These are phyloP conservation scores for Citrus unshiu DNA, from an alignment of 345 rosid genomes.

Conservation along the genomic window DNA sequence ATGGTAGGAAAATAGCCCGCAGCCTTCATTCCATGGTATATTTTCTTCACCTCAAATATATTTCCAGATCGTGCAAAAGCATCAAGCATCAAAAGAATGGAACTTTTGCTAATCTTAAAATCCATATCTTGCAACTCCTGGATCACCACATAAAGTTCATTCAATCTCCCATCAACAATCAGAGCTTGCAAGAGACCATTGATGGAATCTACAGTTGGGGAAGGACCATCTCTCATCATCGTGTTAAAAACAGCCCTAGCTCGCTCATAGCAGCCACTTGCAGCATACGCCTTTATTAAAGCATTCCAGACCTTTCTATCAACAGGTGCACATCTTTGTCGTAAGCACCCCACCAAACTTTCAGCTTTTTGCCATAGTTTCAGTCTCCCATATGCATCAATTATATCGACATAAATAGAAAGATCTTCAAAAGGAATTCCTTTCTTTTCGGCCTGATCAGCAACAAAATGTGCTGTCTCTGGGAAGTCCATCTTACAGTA, in stretches of 20 bases:
- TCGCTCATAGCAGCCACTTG: slow-evolving; percentile 83
- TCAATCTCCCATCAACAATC: slow-evolving; percentile 68
- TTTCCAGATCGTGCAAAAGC: too few species aligned
- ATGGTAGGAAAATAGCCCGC: too few species aligned
- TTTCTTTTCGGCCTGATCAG: slow-evolving; percentile 49
- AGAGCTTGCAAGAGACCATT: slow-evolving; percentile 83
- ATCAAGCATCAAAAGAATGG: too few species aligned
- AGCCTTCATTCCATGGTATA: too few species aligned
- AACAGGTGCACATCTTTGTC: slow-evolving; percentile 47
- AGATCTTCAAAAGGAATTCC: slow-evolving; percentile 47
- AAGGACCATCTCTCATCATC: slow-evolving; percentile 92
- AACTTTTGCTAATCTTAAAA: slow-evolving; percentile 60
- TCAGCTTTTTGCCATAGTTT: slow-evolving; percentile 90
- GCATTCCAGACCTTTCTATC: slow-evolving; percentile 88
- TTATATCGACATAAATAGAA: slow-evolving; percentile 49
- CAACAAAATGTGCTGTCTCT: slow-evolving; percentile 73
- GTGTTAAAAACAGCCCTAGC: slow-evolving; percentile 92
- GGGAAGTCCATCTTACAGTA: slow-evolving; percentile 83
- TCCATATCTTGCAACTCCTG: slow-evolving; percentile 97
- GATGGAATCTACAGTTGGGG: slow-evolving; percentile 85
- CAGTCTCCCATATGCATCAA: slow-evolving; percentile 68
- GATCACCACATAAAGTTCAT: slow-evolving; percentile 80
- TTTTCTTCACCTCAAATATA: too few species aligned
- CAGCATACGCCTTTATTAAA: slow-evolving; percentile 80
- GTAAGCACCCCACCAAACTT: slow-evolving; percentile 67